Conservation (phyloP, 192 early-diverging fungal genomes). For the Endogone sp. region DNA sequence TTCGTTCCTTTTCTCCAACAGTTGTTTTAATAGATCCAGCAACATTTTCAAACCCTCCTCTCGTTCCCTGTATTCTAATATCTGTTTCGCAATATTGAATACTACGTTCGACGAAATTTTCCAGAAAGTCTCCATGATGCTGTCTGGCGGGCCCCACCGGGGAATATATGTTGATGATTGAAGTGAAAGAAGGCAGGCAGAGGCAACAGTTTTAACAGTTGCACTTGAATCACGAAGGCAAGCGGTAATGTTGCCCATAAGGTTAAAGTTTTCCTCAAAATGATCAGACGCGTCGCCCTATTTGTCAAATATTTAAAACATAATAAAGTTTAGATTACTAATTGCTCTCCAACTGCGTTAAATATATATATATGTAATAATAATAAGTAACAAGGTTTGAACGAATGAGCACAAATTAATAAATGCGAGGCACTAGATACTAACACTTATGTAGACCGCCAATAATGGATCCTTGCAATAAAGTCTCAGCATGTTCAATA, state of each 20-base stretch:
- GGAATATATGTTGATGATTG: slow-evolving; percentile 66
- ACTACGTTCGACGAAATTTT: slow-evolving; percentile 60
- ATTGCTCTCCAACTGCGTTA: no score
- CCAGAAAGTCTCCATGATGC: slow-evolving; percentile 78
- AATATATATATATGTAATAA: no score
- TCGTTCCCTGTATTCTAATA: slow-evolving; percentile 69
- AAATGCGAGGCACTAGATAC: not conserved
- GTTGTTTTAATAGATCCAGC: slow-evolving; percentile 60
- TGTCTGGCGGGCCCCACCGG: slow-evolving; percentile 76
- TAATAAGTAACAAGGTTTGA: no score
- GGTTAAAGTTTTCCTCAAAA: slow-evolving; percentile 68
- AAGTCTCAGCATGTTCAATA: slow-evolving; percentile 69
- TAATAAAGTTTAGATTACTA: not conserved
- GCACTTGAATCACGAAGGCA: slow-evolving; percentile 72
- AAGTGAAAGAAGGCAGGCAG: slow-evolving; percentile 67
- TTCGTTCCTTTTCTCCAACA: slow-evolving; percentile 62
- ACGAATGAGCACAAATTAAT: no score
- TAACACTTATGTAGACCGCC: slow-evolving; percentile 58
- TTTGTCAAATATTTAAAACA: slow-evolving; percentile 11
- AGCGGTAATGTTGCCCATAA: slow-evolving; percentile 69
- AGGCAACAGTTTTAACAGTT: slow-evolving; percentile 68
- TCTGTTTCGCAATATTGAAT: slow-evolving; percentile 64
- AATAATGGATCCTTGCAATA: slow-evolving; percentile 75
- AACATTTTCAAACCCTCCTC: slow-evolving; percentile 63
- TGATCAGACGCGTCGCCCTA: slow-evolving; percentile 61